phyloP scores from a whole-genome alignment of 225 moss, liverwort and hornwort species.

The Asterella californica region DNA sequence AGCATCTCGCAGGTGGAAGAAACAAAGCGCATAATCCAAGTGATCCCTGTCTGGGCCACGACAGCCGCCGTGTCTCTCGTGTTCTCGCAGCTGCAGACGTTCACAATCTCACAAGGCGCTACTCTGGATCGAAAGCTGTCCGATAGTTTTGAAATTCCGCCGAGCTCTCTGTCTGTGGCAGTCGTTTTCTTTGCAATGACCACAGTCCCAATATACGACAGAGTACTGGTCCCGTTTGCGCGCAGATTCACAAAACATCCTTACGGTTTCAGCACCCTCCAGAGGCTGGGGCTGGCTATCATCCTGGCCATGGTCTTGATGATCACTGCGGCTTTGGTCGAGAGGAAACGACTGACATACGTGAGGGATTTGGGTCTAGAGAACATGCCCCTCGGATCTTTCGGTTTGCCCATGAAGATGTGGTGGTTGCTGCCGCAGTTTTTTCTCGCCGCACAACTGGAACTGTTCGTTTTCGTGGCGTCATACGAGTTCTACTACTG shows the following conservation, averaged over 20 bases:
- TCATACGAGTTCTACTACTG: slow-evolving; percentile 26
- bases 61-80: slow-evolving; percentile 14
- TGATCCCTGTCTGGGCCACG: slow-evolving; percentile 33
- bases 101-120: slow-evolving; percentile 10
- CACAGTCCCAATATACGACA: slow-evolving; percentile 15
- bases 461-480: slow-evolving; percentile 17
- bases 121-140: slow-evolving; percentile 32
- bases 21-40: slow-evolving; percentile 26
- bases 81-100: slow-evolving; percentile 20
- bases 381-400: slow-evolving; percentile 12
- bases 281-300: slow-evolving; percentile 10
- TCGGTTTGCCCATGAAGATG: slow-evolving; percentile 26
- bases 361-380: slow-evolving; percentile 16
- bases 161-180: slow-evolving; percentile 11
- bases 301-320: slow-evolving; percentile 9
- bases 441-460: slow-evolving; percentile 10
- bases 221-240: slow-evolving; percentile 1
- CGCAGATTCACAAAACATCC: slow-evolving; percentile 20
- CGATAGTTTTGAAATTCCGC: slow-evolving; percentile 22
- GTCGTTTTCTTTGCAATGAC: slow-evolving; percentile 11
- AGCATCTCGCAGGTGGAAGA: slow-evolving; percentile 41
- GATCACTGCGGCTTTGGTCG: slow-evolving; percentile 17
- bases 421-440: slow-evolving; percentile 33
- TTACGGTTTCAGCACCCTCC: slow-evolving; percentile 17
- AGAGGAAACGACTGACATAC: slow-evolving; percentile 21